Percentiles rank a stretch among this genome's conserved stretches.
phyloP scores from a whole-genome alignment of 495 filamentous ascomycete genomes.

The Rostrohypoxylon terebratum region DNA sequence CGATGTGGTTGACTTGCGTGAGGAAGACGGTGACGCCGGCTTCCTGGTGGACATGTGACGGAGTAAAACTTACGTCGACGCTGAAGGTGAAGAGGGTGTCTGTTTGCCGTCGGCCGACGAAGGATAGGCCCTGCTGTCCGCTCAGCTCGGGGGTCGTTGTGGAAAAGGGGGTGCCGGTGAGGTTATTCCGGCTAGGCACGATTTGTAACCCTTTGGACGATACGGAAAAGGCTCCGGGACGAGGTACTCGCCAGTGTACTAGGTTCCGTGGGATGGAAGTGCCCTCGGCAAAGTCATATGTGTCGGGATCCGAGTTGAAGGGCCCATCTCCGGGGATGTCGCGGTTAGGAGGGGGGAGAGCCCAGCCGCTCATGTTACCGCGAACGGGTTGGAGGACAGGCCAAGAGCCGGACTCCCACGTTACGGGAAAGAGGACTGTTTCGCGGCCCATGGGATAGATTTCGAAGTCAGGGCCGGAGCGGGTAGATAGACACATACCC shows the following conservation, averaged over 20 bases:
- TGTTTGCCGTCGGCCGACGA: constrained; percentile 59
- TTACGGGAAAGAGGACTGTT: constrained; percentile 62
- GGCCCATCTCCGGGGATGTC: constrained; percentile 54
- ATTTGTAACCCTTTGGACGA: constrained; percentile 54
- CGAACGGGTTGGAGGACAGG: constrained; percentile 57
- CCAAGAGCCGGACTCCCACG: constrained; percentile 61
- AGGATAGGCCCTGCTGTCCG: constrained; percentile 50
- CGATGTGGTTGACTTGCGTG: constrained; percentile 59
- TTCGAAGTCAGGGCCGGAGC: constrained; percentile 52
- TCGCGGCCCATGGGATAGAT: constrained; percentile 70
- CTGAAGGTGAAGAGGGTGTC: constrained; percentile 59
- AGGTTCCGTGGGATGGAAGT: constrained; percentile 55
- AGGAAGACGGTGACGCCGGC: constrained; percentile 59
- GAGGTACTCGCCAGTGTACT: constrained; percentile 59
- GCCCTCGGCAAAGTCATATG: constrained; percentile 53
- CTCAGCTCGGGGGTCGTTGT: constrained; percentile 36
- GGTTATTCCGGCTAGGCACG: constrained; percentile 52
- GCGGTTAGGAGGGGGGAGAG: constrained; percentile 47
- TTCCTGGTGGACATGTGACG: constrained; percentile 50
- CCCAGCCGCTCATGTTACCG: constrained; percentile 57
- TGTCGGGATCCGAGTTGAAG: constrained; percentile 54
- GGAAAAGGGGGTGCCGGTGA: constrained; percentile 46
- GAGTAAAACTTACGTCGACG: constrained; percentile 55
- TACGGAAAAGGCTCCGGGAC: constrained; percentile 49
- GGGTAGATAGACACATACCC: constrained; percentile 61